These are phyloP conservation scores for Exophiala oligosperma DNA, from an alignment of 2,329 filamentous ascomycete genomes.

Conservation along the genomic window DNA sequence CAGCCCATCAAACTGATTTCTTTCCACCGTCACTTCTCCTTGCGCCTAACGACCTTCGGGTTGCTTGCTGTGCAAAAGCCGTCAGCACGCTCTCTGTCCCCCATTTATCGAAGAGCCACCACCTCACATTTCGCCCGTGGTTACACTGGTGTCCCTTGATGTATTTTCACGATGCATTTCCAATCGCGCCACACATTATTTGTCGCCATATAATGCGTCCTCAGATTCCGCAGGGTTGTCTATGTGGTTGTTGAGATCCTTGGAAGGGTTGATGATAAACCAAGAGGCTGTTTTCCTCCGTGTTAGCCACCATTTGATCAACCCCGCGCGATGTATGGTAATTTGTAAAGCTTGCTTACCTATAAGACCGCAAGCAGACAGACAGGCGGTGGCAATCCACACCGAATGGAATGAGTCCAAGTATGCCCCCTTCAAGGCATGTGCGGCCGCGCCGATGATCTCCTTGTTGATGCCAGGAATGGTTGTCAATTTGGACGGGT, in stretches of 20 bases:
- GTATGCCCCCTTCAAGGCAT: slow-evolving; percentile 18
- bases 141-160: background rate
- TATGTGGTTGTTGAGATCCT: slow-evolving; percentile 24
- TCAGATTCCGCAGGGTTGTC: slow-evolving; percentile 15
- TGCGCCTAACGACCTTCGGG: no score
- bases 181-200: background rate
- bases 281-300: slow-evolving; percentile 6
- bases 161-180: background rate
- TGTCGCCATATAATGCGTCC: slow-evolving; percentile 7
- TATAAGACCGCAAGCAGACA: slow-evolving; percentile 10
- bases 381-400: slow-evolving; percentile 19
- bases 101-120: no score
- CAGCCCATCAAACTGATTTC: no score
- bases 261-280: slow-evolving; percentile 17
- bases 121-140: no score
- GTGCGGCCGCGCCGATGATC: slow-evolving; percentile 14
- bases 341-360: background rate
- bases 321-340: background rate
- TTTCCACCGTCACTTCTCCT: no score
- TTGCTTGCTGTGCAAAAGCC: no score
- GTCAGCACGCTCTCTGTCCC: no score
- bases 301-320: background rate
- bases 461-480: slow-evolving; percentile 17
- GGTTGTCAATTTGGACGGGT: slow-evolving; percentile 7
- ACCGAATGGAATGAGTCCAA: slow-evolving; percentile 16